A percentile compares a stretch with the other conserved stretches of the same genome.
Evolutionary conservation across 148 eudicot genomes (phyloP).

Genomic region (Persicaria tinctoria): DNA sequence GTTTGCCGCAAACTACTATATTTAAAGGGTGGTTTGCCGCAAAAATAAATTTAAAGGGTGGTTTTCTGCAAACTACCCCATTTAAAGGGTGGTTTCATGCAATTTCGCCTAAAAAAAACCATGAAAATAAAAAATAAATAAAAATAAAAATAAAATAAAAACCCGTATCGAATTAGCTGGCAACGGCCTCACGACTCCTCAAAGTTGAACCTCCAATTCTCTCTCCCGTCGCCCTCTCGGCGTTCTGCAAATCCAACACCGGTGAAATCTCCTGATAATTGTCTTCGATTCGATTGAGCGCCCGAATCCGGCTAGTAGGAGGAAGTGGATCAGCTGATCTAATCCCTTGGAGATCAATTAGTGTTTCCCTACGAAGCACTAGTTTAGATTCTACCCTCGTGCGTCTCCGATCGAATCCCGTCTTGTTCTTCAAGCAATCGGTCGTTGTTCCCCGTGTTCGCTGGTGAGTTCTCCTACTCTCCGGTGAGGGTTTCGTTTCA

Average conservation of each 20-base stretch:
- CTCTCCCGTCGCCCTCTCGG: slow-evolving; percentile 3
- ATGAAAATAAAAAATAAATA: too few species aligned
- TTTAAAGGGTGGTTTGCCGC: too few species aligned
- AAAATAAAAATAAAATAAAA: too few species aligned
- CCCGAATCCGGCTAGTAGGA: not conserved
- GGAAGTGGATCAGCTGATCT: not conserved
- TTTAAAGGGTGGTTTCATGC: too few species aligned
- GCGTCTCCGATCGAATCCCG: slow-evolving; percentile 4
- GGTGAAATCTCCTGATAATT: not conserved
- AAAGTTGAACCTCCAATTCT: not conserved
- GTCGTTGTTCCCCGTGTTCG: not conserved
- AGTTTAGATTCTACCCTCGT: not conserved
- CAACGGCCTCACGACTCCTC: not conserved
- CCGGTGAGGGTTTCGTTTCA: not conserved
- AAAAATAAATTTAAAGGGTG: too few species aligned
- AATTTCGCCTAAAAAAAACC: too few species aligned
- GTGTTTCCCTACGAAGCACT: not conserved
- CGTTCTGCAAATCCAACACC: not conserved
- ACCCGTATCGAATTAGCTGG: not conserved
- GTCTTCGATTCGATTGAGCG: not conserved
- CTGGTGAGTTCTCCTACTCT: not conserved
- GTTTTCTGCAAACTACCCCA: too few species aligned
- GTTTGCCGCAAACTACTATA: too few species aligned
- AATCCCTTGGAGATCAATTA: not conserved
- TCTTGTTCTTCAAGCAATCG: not conserved